These are phyloP conservation scores for Boletus reticuloceps DNA, from an alignment of 768 basidiomycete genomes.

Conservation along the genomic window DNA sequence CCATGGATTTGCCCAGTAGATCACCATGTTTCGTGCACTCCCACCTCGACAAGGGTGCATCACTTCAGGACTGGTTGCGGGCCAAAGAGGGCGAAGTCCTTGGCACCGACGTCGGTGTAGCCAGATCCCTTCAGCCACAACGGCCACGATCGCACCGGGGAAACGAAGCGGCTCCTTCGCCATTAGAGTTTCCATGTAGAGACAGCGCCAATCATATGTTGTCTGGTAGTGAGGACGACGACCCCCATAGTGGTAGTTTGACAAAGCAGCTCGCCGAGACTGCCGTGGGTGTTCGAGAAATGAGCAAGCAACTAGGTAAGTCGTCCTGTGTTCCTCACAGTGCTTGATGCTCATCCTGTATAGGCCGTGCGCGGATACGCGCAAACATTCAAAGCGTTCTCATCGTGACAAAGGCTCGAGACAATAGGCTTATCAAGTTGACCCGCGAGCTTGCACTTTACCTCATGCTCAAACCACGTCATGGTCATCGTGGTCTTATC, in stretches of 20 bases:
- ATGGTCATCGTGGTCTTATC: slow-evolving; percentile 72
- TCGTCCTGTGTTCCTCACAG: slow-evolving; percentile 10
- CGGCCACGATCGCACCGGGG: slow-evolving; percentile 7
- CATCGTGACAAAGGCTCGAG: slow-evolving; percentile 96
- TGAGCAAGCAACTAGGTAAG: slow-evolving; percentile 97
- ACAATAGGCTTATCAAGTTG: slow-evolving; percentile 93
- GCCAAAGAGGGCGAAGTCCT: slow-evolving; percentile 28
- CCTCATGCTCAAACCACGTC: slow-evolving; percentile 84
- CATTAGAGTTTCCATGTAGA: slow-evolving; percentile 13
- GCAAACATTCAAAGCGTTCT: slow-evolving; percentile 91
- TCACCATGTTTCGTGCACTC: slow-evolving; percentile 96
- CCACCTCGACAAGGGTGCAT: slow-evolving; percentile 78
- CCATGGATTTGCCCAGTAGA: slow-evolving; percentile 31
- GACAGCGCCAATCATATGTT: slow-evolving; percentile 19
- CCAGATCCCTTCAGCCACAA: slow-evolving; percentile 43
- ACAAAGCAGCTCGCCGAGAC: slow-evolving; percentile 96
- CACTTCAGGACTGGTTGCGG: slow-evolving; percentile 73
- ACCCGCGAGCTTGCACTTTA: slow-evolving; percentile 93
- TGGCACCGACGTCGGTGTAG: slow-evolving; percentile 44
- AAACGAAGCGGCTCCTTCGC: slow-evolving; percentile 3
- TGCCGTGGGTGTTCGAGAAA: slow-evolving; percentile 94
- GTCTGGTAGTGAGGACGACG: slow-evolving; percentile 48
- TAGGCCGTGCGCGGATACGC: slow-evolving; percentile 89
- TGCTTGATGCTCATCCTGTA: slow-evolving; percentile 8
- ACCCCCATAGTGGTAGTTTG: slow-evolving; percentile 71